Evolutionary conservation across 179 eudicot genomes (phyloP).

Genomic region (Spinacia oleracea): DNA sequence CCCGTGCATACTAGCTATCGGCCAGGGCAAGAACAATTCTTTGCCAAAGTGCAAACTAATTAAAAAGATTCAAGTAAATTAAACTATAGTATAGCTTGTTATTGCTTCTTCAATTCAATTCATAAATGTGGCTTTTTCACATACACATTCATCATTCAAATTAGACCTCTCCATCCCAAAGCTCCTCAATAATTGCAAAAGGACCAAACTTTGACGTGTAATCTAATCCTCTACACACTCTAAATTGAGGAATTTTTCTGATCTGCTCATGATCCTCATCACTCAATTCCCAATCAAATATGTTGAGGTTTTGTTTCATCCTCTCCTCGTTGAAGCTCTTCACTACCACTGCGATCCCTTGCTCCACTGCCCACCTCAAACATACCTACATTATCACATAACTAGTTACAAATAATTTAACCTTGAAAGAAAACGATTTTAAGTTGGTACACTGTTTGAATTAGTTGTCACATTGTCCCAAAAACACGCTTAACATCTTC

Average conservation of each 20-base stretch:
- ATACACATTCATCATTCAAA: background rate
- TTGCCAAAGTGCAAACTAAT: too few relatives aligned
- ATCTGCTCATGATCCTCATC: slow-evolving; percentile 45
- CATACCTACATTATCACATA: slow-evolving; percentile 38
- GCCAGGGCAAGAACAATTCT: too few relatives aligned
- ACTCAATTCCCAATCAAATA: slow-evolving; percentile 57
- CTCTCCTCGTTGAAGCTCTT: slow-evolving; percentile 69
- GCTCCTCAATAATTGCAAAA: background rate
- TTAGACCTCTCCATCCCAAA: slow-evolving; percentile 3
- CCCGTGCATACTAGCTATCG: too few relatives aligned
- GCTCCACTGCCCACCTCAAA: slow-evolving; percentile 69
- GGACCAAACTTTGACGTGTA: background rate
- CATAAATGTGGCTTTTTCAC: background rate
- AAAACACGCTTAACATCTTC: too few relatives aligned
- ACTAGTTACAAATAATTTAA: too few relatives aligned
- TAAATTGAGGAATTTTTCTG: slow-evolving; percentile 44
- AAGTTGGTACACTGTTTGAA: background rate
- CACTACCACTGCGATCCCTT: slow-evolving; percentile 53
- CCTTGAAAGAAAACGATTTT: background rate
- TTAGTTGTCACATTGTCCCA: too few relatives aligned
- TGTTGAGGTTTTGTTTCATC: slow-evolving; percentile 59
- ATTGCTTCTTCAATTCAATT: too few relatives aligned
- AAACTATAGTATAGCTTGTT: too few relatives aligned
- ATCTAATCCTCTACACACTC: slow-evolving; percentile 3
- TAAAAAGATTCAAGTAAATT: too few relatives aligned